Evolutionary conservation across 2,329 filamentous ascomycete species (phyloP).

Genomic region (Neurospora sp.): DNA sequence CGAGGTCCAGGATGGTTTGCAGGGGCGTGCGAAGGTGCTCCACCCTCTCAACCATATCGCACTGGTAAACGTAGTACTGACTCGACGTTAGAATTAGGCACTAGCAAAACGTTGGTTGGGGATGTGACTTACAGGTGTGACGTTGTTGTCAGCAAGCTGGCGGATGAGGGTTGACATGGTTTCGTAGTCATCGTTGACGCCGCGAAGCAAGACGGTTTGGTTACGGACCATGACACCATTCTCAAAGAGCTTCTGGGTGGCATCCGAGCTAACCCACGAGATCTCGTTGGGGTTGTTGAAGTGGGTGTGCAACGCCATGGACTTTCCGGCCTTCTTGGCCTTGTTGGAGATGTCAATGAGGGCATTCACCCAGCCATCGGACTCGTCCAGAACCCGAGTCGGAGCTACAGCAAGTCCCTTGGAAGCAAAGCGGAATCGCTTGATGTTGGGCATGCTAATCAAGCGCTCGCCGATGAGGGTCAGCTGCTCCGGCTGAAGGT

Average conservation of each 20-base stretch:
- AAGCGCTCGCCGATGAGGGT: slow-evolving; percentile 43
- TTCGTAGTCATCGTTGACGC: slow-evolving; percentile 44
- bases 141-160: slow-evolving; percentile 43
- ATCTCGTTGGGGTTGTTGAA: slow-evolving; percentile 55
- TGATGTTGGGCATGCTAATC: slow-evolving; percentile 46
- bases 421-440: slow-evolving; percentile 49
- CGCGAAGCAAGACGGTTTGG: slow-evolving; percentile 48
- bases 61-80: slow-evolving; percentile 57
- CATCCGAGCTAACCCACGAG: slow-evolving; percentile 46
- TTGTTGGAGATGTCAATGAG: slow-evolving; percentile 40
- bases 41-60: slow-evolving; percentile 49
- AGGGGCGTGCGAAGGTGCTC: slow-evolving; percentile 55
- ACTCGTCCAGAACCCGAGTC: slow-evolving; percentile 38
- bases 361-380: slow-evolving; percentile 42
- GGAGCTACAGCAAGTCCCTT: slow-evolving; percentile 53
- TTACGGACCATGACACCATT: slow-evolving; percentile 47
- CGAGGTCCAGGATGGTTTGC: slow-evolving; percentile 45
- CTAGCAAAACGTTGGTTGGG: not conserved
- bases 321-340: slow-evolving; percentile 44
- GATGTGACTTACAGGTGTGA: slow-evolving; percentile 38
- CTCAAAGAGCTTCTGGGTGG: slow-evolving; percentile 39
- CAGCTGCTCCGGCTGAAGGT: slow-evolving; percentile 42
- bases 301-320: slow-evolving; percentile 54
- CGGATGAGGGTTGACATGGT: slow-evolving; percentile 46
- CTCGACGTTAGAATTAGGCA: slow-evolving; percentile 4